Percentiles rank a stretch among this genome's conserved stretches.
These are phyloP conservation scores for Aspergillus brunneoviolaceus DNA, from an alignment of 2,329 filamentous ascomycete genomes.

Conservation along the genomic window DNA sequence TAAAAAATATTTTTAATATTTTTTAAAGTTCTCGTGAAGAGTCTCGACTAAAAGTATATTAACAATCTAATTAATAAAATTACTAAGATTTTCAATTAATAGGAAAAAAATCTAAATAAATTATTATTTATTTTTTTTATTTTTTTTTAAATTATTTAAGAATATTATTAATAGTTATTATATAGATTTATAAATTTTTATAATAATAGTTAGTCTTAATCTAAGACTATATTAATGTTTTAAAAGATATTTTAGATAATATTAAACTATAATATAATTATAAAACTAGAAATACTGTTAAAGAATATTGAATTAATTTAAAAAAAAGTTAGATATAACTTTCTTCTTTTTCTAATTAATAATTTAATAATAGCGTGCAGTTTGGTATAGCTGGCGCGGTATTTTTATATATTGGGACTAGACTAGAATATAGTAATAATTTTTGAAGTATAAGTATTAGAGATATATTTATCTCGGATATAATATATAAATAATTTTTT, in stretches of 20 bases:
- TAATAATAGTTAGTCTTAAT: not conserved
- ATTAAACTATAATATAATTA: not conserved
- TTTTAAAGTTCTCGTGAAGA: no score
- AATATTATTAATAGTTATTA: not conserved
- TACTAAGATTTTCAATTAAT: no score
- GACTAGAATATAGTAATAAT: no score
- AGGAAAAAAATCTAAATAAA: not conserved
- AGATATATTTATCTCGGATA: no score
- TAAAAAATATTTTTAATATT: no score
- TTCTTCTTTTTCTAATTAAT: not conserved
- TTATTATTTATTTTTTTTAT: not conserved
- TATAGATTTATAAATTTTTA: not conserved
- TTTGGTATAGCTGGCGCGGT: not conserved
- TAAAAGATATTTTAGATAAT: not conserved
- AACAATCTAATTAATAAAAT: no score
- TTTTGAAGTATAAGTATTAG: no score
- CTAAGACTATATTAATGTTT: not conserved
- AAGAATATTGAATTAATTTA: not conserved
- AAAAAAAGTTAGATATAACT: not conserved
- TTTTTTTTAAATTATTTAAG: not conserved
- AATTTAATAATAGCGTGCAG: not conserved
- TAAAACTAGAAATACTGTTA: not conserved
- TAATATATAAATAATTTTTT: no score
- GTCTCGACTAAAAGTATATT: fast-evolving
- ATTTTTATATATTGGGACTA: no score